These are phyloP conservation scores for Talaromyces albobiverticillius DNA, from an alignment of 2,329 filamentous ascomycete species.

Conservation along the genomic window DNA sequence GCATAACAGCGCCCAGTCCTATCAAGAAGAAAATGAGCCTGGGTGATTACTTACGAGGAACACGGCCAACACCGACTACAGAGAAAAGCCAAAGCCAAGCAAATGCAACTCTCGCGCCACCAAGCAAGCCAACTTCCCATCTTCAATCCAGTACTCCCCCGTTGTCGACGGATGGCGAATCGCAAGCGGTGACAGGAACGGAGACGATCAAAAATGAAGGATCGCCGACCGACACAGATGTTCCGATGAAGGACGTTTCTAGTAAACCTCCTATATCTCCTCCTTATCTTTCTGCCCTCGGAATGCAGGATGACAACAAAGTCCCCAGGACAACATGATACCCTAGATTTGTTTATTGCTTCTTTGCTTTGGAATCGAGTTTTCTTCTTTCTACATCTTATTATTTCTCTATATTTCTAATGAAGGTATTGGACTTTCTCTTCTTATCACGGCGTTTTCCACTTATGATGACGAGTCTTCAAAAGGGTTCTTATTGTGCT, in stretches of 20 bases:
- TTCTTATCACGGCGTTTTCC: conserved; percentile 7
- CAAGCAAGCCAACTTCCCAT: conserved; percentile 22
- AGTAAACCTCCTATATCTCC: conserved; percentile 24
- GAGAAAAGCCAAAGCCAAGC: conserved; percentile 38
- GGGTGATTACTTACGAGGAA: conserved; percentile 47
- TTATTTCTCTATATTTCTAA: conserved; percentile 11
- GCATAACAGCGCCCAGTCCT: conserved; percentile 43
- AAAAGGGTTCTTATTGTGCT: conserved; percentile 12
- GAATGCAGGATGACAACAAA: conserved; percentile 14
- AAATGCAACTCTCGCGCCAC: conserved; percentile 22
- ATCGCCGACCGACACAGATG: conserved; percentile 23
- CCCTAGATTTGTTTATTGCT: conserved; percentile 13
- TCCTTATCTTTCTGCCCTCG: conserved; percentile 19
- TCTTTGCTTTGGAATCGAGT: background rate
- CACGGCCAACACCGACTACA: conserved; percentile 36
- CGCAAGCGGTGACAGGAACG: conserved; percentile 4
- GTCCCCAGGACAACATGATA: conserved; percentile 15
- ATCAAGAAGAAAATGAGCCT: conserved; percentile 52
- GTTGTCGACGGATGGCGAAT: conserved; percentile 14
- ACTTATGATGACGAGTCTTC: conserved; percentile 8
- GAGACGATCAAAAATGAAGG: conserved; percentile 21
- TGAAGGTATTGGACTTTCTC: conserved; percentile 4
- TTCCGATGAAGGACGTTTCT: conserved; percentile 31
- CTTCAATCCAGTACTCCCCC: conserved; percentile 17
- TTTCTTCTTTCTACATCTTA: conserved; percentile 4